Evolutionary conservation across 345 rosid species (phyloP), one percentile per base, ranked within the genome.

Genomic region (Citrus hindsii): DNA sequence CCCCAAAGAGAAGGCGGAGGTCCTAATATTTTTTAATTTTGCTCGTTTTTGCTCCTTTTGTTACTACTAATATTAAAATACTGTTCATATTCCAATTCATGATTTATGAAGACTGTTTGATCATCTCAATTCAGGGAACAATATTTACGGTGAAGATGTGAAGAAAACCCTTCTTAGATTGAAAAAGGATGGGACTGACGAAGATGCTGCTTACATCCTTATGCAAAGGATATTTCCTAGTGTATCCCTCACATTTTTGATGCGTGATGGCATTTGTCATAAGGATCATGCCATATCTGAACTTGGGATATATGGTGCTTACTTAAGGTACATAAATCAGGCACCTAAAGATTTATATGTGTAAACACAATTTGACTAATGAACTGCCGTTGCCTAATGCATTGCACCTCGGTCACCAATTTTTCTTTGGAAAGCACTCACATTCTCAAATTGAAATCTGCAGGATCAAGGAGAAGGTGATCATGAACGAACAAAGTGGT

Each of bases 1-100:
- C 99, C 99, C 56, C 98, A 96, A 78, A 88, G 98, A 89, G 99
- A 94, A 93, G 99, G 99, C 81, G 97, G 99, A 92, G 98, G 98
- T 94, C 63, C 64, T 40, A 63, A 63, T 75, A 75, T 64, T 69
- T 78, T 71, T 69, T 35, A 27, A 16, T 13, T 62, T 77, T 42
- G 38, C 59, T 51, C 58, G n/a, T 56, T 13, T 62, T 77, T 42
- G 38, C 59, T 58, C 58, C 25, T 51, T 24, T 40, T 69, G 59
- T 60, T 70, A 48, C 55, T 40, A 1, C 24, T n/a, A 46, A 46
- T 48, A 21, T 76, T 55, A 21, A 67, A 67, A 16, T 67, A 30
- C 53, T 63, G 58, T 40, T 60, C 42, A 4, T 25, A 28, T 77
- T 19, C 30, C 64, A 24, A 22, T 84, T 22, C 69, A 89, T 89